Evolutionary conservation across 106 monocot species (phyloP), one percentile per base, ranked within the genome.

Genomic region (Hemerocallis citrina): DNA sequence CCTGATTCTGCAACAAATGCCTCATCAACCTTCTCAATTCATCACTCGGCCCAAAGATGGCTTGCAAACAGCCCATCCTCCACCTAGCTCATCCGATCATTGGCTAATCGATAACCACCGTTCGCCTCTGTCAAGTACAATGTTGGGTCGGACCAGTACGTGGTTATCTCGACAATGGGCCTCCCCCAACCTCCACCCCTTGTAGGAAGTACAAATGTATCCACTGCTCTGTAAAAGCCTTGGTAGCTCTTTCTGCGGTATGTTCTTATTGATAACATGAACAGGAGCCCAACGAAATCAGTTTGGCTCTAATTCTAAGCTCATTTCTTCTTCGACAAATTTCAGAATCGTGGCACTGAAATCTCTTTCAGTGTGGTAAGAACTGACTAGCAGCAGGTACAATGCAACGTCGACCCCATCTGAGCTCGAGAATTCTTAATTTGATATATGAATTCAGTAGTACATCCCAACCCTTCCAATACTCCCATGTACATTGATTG

Each of bases 161-260:
- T 85, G 4, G 56, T 73, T 13, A 85, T 85, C 39, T 85, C 84
- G 25, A 85, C 84, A 2, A 85, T 44, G 0, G 84, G 84, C 57
- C 84, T 54, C 51, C 84, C 84, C 84, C 84, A 85, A 0, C 84
- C 84, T 52, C 80, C 84, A 1, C 84, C 84, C 32, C 84, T 72
- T 17, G 84, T 48, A 3, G 84, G 79, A 22, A 85, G 75, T 29
- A 85, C 79, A 36, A 85, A 85, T 3, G 76, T 69, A 34, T 76
- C 69, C 0, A 70, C 76, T 8, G 76, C 75, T 61, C 63, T 79
- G 79, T 85, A 85, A 5, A 85, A 6, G n/a, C 22, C 66, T 62
- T 21, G 84, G 79, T 34, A 85, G 68, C 12, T 72, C 76, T 1
- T 21, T 25, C 63, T 85, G 84, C 19, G 84, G 71, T 0, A 85